Evolutionary conservation across 345 rosid genomes (phyloP).

Genomic region (Melaleuca quinquenervia): DNA sequence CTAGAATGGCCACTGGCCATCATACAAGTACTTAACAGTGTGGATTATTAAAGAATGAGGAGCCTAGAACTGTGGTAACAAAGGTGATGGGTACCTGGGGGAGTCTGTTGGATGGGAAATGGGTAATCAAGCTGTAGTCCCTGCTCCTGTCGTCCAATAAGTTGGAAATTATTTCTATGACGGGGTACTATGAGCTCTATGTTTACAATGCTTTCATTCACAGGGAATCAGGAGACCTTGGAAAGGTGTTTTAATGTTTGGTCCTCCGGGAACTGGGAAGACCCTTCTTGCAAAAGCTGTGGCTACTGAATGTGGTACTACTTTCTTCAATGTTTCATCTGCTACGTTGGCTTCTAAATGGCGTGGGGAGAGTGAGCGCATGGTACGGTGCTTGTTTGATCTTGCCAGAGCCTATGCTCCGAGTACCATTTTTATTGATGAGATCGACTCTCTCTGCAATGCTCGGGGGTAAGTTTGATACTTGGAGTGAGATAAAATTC

Average conservation of each 20-base stretch:
- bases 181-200: neutral
- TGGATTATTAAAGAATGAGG: neutral
- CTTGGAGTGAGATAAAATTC: neutral
- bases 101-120: neutral
- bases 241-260: slow-evolving; percentile 99
- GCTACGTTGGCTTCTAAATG: slow-evolving; percentile 96
- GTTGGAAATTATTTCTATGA: neutral
- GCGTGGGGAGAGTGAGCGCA: slow-evolving; percentile 99
- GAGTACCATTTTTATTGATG: slow-evolving; percentile 93
- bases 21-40: neutral
- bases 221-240: slow-evolving; percentile 99
- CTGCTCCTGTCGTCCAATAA: neutral
- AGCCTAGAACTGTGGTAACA: neutral
- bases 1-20: neutral
- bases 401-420: slow-evolving; percentile 96
- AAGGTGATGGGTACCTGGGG: neutral
- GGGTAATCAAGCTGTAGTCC: neutral
- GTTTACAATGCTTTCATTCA: neutral
- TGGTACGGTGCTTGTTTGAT: slow-evolving; percentile 95
- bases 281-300: slow-evolving; percentile 94
- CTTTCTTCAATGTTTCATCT: slow-evolving; percentile 94
- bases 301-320: slow-evolving; percentile 96
- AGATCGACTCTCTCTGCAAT: slow-evolving; percentile 96
- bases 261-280: slow-evolving; percentile 98
- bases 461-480: slow-evolving; percentile 69